Percentiles rank a stretch among this genome's conserved stretches.
phyloP scores from a whole-genome alignment of 2,329 filamentous ascomycete genomes.

The Lizonia empirigonia region DNA sequence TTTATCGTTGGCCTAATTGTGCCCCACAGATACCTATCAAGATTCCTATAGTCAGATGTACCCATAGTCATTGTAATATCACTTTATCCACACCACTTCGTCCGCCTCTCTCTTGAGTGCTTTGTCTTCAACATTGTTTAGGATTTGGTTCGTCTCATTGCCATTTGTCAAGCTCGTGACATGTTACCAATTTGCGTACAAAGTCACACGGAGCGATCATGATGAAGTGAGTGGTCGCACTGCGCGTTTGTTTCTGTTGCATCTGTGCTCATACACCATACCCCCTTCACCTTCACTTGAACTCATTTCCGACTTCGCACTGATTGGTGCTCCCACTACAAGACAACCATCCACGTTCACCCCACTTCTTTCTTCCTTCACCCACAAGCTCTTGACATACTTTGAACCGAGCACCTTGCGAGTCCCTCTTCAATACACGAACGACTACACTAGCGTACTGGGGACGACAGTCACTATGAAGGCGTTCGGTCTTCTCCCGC shows the following conservation, averaged over 20 bases:
- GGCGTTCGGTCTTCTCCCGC: neutral
- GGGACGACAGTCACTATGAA: neutral
- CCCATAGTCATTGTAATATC: slow-evolving; percentile 14
- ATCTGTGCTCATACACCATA: neutral
- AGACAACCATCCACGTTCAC: neutral
- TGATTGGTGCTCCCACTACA: neutral
- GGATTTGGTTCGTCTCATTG: too few species aligned
- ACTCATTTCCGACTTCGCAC: neutral
- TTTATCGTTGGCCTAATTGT: slow-evolving; percentile 3
- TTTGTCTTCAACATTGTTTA: neutral
- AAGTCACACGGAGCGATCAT: too few species aligned
- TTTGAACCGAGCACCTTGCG: neutral
- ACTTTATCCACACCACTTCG: neutral
- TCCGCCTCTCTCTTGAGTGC: neutral
- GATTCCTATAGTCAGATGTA: neutral
- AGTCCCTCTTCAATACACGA: neutral
- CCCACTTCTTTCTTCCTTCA: neutral
- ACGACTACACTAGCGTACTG: neutral
- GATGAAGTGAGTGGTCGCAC: neutral
- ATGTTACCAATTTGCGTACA: too few species aligned
- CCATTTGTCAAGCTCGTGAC: too few species aligned
- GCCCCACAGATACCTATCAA: slow-evolving; percentile 15
- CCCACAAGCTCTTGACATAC: neutral
- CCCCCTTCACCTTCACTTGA: neutral
- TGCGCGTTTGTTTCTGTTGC: neutral